Base-by-base conservation (phyloP, 208 protist genomes). In the Leishmania major region DNA sequence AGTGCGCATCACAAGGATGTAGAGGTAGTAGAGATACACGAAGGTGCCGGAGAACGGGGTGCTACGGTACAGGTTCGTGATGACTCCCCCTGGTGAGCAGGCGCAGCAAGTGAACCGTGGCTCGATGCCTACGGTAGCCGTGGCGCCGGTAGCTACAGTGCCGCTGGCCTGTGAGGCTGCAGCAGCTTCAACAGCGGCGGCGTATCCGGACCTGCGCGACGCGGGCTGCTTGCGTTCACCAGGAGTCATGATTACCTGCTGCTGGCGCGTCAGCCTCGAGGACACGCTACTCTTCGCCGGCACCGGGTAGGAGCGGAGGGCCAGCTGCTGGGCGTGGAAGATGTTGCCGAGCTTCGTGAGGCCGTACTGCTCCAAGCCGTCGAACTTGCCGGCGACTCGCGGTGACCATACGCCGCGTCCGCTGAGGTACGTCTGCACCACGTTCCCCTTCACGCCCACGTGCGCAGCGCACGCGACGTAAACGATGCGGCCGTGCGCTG, bases 331-430 rank as follows among this genome's bases (percentile, higher is more conserved):
- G 17, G 92, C 90, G 84, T 95, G 91, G 53, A 94, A 95, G 60
- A 96, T 95, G 75, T 91, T 94, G n/a, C 91, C 91, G 13, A 96
- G 91, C 85, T 97, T 95, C 67, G 94, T 95, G 78, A 97, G 92
- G 35, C 91, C 94, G 81, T 96, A 96, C 90, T 96, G 94, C 87
- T 97, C 92, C 13, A 95, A 77, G 10, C 88, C 92, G 70, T 97
- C 90, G 83, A 94, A 96, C 83, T 89, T 83, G 77, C 91, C 77
- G 5, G 87, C 87, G 47, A 94, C 89, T 17, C 88, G 86, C 28
- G 85, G 87, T 6, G 90, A 89, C 91, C 92, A 95, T 76, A 95
- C 84, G 4, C 91, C 91, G 57, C 91, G 89, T 1, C 94, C 92
- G n/a, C 86, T 91, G 47, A 96, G 83, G 78, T 96, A 95, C 7